Percentiles rank a stretch among this genome's conserved stretches.
These are phyloP conservation scores for Leccinum aurantiacum DNA, from an alignment of 768 basidiomycete genomes.

Conservation along the genomic window DNA sequence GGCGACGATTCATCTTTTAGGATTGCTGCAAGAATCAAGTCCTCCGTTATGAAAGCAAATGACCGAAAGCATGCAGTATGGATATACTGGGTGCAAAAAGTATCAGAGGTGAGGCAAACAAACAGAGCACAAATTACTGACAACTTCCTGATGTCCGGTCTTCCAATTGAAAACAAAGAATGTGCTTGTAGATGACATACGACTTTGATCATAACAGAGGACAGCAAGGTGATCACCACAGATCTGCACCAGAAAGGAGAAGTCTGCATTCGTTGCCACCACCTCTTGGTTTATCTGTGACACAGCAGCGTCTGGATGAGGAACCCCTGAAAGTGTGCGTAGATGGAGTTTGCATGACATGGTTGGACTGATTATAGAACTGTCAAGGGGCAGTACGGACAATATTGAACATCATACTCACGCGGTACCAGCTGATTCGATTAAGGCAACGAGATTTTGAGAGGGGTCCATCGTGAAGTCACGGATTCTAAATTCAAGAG, in stretches of 20 bases:
- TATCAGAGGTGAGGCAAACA: slow-evolving; percentile 1
- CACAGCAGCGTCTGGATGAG: slow-evolving; percentile 24
- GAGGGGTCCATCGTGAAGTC: slow-evolving; percentile 40
- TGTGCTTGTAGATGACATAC: slow-evolving; percentile 3
- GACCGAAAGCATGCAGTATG: slow-evolving; percentile 26
- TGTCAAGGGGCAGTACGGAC: slow-evolving; percentile 1
- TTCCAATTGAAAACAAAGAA: slow-evolving; percentile 39
- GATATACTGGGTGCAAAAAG: slow-evolving; percentile 20
- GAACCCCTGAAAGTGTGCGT: slow-evolving; percentile 30
- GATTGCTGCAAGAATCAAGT: slow-evolving; percentile 26
- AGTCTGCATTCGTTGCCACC: slow-evolving; percentile 1
- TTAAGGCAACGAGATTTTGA: slow-evolving; percentile 35
- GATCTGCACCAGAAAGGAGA: slow-evolving; percentile 32
- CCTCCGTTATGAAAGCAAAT: slow-evolving; percentile 36
- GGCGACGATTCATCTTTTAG: slow-evolving; percentile 5
- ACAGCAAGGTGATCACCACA: slow-evolving; percentile 33
- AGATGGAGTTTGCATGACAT: slow-evolving; percentile 27
- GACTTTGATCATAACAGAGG: slow-evolving; percentile 21
- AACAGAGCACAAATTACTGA: slow-evolving; percentile 15
- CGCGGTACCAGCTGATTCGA: slow-evolving; percentile 25
- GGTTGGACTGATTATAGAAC: slow-evolving; percentile 15
- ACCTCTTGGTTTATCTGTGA: slow-evolving; percentile 16
- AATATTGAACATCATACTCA: slow-evolving; percentile 12
- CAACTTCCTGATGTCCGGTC: slow-evolving; percentile 29
- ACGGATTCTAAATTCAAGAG: slow-evolving; percentile 28